Percentiles rank a stretch among this genome's conserved stretches.
Conservation (phyloP, 176 grass and related monocot genomes). For the Zea luxurians region DNA sequence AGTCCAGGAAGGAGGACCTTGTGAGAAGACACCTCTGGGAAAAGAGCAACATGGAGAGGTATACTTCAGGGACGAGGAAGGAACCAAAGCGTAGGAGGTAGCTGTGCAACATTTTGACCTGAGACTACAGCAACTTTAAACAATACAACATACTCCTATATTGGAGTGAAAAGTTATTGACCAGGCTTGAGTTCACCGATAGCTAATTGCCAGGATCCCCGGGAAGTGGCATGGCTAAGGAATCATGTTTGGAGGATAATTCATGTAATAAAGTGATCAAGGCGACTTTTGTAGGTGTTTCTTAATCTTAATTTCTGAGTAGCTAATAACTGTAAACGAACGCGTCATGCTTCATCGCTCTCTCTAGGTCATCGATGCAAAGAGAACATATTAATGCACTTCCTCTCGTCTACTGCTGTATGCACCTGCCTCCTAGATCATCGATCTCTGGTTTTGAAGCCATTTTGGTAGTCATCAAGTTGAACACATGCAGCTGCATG, state of each 20-base stretch:
- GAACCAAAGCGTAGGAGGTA: slow-evolving; percentile 84
- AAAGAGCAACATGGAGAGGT: slow-evolving; percentile 81
- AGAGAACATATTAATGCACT: too few species aligned
- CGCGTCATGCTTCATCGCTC: too few species aligned
- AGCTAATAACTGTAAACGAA: too few species aligned
- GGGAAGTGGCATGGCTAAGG: not conserved
- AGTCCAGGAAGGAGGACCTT: slow-evolving; percentile 62
- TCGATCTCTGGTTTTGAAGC: too few species aligned
- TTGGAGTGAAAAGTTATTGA: not conserved
- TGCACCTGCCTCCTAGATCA: too few species aligned
- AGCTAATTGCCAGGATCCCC: not conserved
- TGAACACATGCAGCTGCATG: too few species aligned
- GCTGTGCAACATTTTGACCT: not conserved
- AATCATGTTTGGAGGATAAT: not conserved
- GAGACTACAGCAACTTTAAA: not conserved
- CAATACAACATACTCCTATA: not conserved
- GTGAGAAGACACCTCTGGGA: slow-evolving; percentile 75
- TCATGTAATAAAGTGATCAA: not conserved
- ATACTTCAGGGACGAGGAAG: slow-evolving; percentile 60
- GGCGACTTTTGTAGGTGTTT: not conserved
- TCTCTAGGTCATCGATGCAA: too few species aligned
- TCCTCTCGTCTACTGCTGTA: too few species aligned
- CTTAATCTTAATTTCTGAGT: not conserved
- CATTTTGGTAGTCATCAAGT: too few species aligned
- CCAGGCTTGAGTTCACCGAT: not conserved